These are phyloP conservation scores for Davidsoniella neocaledoniae DNA, from an alignment of 2,329 filamentous ascomycete genomes.

Conservation along the genomic window DNA sequence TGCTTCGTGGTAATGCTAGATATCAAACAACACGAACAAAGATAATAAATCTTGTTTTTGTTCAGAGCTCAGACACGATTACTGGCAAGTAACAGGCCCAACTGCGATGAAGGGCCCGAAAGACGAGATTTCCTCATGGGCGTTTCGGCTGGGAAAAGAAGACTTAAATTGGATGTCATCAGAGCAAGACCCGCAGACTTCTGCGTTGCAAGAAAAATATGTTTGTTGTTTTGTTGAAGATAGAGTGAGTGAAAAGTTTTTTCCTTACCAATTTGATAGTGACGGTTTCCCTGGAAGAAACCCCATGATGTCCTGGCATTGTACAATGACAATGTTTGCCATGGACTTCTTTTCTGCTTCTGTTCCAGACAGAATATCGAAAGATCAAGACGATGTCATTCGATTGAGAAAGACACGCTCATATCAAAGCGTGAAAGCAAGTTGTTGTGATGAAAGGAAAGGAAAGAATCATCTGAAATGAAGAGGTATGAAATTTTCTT, in stretches of 20 bases:
- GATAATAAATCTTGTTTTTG: background rate
- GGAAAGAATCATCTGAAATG: conserved; percentile 4
- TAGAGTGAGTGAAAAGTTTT: background rate
- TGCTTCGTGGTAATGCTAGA: too few species aligned
- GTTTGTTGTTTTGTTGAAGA: background rate
- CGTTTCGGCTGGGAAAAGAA: conserved; percentile 85
- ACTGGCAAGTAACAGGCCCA: conserved; percentile 77
- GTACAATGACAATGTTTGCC: background rate
- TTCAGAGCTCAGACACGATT: conserved; percentile 53
- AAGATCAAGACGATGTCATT: background rate
- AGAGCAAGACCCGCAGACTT: conserved; percentile 25
- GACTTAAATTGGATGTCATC: conserved; percentile 60
- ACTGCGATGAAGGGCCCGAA: conserved; percentile 42
- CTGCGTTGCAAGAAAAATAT: background rate
- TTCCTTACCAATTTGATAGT: background rate
- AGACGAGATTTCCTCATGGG: conserved; percentile 64
- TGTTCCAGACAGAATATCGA: conserved; percentile 1
- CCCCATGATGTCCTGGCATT: background rate
- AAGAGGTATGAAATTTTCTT: background rate
- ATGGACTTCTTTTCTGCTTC: background rate
- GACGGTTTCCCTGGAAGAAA: background rate
- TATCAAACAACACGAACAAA: too few species aligned
- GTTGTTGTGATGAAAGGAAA: conserved; percentile 1
- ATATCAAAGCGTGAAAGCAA: background rate
- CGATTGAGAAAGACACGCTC: background rate